A percentile compares a stretch with the other conserved stretches of the same genome.
Evolutionary conservation across 1,284 basidiomycete species (phyloP).

Genomic region (Chiua sp.): DNA sequence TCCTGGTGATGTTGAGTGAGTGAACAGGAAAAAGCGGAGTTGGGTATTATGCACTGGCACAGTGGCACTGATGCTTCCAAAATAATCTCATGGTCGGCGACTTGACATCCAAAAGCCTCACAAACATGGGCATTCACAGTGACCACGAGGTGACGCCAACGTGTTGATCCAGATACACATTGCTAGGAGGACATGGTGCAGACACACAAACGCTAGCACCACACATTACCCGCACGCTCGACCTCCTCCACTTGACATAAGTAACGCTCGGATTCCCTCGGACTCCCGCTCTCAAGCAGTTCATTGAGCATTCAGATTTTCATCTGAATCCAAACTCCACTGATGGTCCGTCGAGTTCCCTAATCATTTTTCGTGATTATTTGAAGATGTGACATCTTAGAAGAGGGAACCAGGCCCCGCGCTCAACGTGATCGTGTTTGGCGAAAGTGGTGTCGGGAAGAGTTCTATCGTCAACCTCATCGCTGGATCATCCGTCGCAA

Average conservation of each 20-base stretch:
- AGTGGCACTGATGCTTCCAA: background rate
- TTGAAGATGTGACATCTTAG: constrained; percentile 4
- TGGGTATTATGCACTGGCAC: background rate
- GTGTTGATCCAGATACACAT: constrained; percentile 10
- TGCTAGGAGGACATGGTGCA: background rate
- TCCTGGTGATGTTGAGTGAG: background rate
- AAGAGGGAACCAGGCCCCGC: constrained; percentile 13
- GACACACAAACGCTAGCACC: background rate
- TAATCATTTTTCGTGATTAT: background rate
- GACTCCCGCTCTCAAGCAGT: background rate
- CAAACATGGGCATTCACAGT: background rate
- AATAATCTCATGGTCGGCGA: background rate
- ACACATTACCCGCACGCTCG: background rate
- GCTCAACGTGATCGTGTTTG: constrained; percentile 37
- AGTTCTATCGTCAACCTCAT: constrained; percentile 39
- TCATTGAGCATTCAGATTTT: background rate
- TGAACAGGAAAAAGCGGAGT: background rate
- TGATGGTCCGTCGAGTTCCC: constrained; percentile 25
- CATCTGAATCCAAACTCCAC: background rate
- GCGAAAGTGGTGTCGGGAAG: constrained; percentile 39
- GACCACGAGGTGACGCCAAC: constrained; percentile 9
- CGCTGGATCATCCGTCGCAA: constrained; percentile 26
- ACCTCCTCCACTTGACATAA: background rate
- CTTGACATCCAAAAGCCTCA: constrained; percentile 7
- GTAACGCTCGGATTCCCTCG: background rate